Percentiles rank a stretch among this genome's conserved stretches.
Evolutionary conservation across 148 eudicot genomes (phyloP).

Genomic region (Bassia scoparia): DNA sequence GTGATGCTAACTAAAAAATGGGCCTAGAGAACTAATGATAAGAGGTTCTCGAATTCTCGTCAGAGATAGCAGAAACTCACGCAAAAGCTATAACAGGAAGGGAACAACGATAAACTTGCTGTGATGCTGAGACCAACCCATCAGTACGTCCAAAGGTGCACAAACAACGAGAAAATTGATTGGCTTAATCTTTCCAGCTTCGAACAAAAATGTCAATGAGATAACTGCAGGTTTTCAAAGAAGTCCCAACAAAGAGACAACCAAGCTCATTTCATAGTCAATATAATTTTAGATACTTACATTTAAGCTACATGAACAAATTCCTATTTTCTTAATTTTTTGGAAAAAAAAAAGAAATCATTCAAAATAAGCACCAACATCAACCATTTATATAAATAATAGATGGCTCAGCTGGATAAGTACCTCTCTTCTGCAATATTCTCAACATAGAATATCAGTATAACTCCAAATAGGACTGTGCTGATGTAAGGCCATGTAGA

Average conservation of each 20-base stretch:
- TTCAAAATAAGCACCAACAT: not conserved
- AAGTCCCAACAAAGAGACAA: not conserved
- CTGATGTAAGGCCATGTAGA: constrained; percentile 77
- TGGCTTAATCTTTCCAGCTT: too few species aligned
- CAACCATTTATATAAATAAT: not conserved
- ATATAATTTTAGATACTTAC: too few species aligned
- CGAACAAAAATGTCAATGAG: too few species aligned
- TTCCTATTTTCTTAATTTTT: too few species aligned
- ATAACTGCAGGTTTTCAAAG: not conserved
- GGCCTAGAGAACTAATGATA: not conserved
- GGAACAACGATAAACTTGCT: not conserved
- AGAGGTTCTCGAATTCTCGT: too few species aligned
- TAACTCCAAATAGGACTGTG: constrained; percentile 67
- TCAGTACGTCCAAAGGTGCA: not conserved
- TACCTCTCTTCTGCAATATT: constrained; percentile 97
- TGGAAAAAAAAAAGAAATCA: too few species aligned
- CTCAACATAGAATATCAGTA: constrained; percentile 85
- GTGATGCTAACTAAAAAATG: too few species aligned
- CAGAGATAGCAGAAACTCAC: too few species aligned
- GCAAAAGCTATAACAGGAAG: not conserved
- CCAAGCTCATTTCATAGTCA: too few species aligned
- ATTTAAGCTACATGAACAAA: too few species aligned
- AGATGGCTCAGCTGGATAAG: not conserved
- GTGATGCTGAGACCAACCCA: constrained; percentile 6
- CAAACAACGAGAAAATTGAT: too few species aligned